Evolutionary conservation across 2,329 filamentous ascomycete genomes (phyloP).

Genomic region (Metarhizium album): DNA sequence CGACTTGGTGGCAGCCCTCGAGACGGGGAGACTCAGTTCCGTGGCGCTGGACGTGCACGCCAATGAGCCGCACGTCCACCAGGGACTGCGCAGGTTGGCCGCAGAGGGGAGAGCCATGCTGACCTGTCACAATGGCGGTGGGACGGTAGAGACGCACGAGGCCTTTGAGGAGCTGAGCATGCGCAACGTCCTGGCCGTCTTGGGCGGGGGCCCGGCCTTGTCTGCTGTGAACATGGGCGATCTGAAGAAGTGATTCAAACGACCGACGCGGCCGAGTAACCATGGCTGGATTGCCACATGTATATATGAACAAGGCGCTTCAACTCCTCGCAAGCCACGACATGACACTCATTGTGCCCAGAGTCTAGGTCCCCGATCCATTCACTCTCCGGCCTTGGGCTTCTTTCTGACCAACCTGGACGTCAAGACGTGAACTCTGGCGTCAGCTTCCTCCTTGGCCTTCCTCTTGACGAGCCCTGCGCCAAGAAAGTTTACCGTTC

Average conservation of each 20-base stretch:
- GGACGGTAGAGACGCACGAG: constrained; percentile 54
- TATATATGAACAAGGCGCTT: background rate
- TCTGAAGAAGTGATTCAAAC: constrained; percentile 18
- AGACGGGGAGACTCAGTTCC: constrained; percentile 35
- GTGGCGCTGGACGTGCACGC: constrained; percentile 56
- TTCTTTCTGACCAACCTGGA: constrained; percentile 46
- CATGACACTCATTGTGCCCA: background rate
- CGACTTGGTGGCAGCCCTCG: constrained; percentile 48
- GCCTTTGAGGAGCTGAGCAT: constrained; percentile 58
- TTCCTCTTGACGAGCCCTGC: constrained; percentile 43
- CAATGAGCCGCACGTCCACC: constrained; percentile 44
- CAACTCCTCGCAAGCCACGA: background rate
- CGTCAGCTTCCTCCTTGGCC: constrained; percentile 27
- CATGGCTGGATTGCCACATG: background rate
- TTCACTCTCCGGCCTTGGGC: constrained; percentile 28
- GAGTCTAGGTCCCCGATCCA: too few species aligned
- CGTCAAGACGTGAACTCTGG: constrained; percentile 35
- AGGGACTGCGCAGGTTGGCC: constrained; percentile 30
- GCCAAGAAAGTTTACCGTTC: constrained; percentile 35
- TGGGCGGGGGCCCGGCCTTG: constrained; percentile 38
- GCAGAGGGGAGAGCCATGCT: constrained; percentile 39
- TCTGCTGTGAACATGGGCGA: constrained; percentile 54
- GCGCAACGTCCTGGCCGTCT: constrained; percentile 52
- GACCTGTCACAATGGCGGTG: constrained; percentile 58
- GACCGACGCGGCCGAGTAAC: background rate